Conservation (phyloP, 208 protist genomes). For the Acanthamoeba comandoni region DNA sequence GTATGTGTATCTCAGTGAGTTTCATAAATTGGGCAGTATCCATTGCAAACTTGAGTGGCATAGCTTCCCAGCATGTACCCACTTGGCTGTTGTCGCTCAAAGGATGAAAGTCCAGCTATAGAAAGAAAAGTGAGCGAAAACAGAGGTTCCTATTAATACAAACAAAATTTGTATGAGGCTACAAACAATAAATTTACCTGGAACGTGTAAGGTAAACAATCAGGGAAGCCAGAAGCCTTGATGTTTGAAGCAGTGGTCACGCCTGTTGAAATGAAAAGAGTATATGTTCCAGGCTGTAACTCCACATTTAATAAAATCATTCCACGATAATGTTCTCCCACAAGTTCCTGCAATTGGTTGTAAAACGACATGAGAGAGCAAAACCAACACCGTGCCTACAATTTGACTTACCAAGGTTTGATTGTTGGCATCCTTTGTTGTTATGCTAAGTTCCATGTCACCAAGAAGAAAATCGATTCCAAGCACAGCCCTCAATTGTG, state of each 20-base stretch:
- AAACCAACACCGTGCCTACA: background rate
- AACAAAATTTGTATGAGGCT: background rate
- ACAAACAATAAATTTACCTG: conserved; percentile 19
- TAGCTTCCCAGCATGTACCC: too few relatives aligned
- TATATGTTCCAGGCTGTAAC: background rate
- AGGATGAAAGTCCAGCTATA: too few relatives aligned
- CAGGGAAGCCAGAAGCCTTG: conserved; percentile 14
- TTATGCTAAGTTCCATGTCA: conserved; percentile 51
- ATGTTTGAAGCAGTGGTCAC: background rate
- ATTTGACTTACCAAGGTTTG: background rate
- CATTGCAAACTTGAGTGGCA: too few relatives aligned
- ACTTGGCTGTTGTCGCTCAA: too few relatives aligned
- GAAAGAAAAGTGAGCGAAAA: too few relatives aligned
- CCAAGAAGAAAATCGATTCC: conserved; percentile 55
- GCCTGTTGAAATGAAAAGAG: too few relatives aligned
- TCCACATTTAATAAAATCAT: conserved; percentile 26
- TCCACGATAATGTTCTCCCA: conserved; percentile 19
- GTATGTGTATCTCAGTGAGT: conserved; percentile 49
- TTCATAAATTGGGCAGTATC: too few relatives aligned
- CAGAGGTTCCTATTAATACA: too few relatives aligned
- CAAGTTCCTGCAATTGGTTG: background rate
- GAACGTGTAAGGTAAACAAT: conserved; percentile 47
- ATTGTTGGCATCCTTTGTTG: conserved; percentile 11
- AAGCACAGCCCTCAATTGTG: conserved; percentile 1
- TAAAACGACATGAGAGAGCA: background rate